Conservation (phyloP, 441 rosid species). For the Biscutella laevigata region DNA sequence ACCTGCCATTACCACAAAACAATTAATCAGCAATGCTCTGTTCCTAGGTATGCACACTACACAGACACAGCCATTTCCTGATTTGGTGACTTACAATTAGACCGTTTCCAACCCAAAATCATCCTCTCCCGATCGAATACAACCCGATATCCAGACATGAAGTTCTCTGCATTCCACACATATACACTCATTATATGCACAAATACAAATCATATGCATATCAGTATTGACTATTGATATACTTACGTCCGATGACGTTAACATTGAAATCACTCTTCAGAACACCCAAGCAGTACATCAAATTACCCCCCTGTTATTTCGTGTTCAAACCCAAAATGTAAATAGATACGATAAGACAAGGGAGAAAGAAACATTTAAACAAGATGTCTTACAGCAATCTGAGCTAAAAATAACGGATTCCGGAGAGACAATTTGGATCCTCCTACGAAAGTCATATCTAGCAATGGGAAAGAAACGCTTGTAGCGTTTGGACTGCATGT, state of each 20-base stretch:
- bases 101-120: constrained; percentile 67
- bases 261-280: constrained; percentile 44
- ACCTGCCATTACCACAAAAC: constrained; percentile 14
- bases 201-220: background rate
- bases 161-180: constrained; percentile 50
- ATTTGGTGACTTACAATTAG: constrained; percentile 50
- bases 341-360: background rate
- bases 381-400: constrained; percentile 26
- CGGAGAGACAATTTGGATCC: constrained; percentile 34
- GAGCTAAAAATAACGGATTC: constrained; percentile 30
- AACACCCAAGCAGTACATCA: constrained; percentile 61
- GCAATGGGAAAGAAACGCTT: constrained; percentile 22
- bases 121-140: constrained; percentile 66
- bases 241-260: constrained; percentile 87
- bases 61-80: background rate
- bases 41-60: background rate
- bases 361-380: background rate
- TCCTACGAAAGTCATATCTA: constrained; percentile 57
- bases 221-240: constrained; percentile 8
- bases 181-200: background rate
- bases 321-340: background rate
- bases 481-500: constrained; percentile 44
- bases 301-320: constrained; percentile 29
- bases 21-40: background rate
- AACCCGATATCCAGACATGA: constrained; percentile 63